Evolutionary conservation across 306 rosid genomes (phyloP).

Genomic region (Ziziphus jujuba): DNA sequence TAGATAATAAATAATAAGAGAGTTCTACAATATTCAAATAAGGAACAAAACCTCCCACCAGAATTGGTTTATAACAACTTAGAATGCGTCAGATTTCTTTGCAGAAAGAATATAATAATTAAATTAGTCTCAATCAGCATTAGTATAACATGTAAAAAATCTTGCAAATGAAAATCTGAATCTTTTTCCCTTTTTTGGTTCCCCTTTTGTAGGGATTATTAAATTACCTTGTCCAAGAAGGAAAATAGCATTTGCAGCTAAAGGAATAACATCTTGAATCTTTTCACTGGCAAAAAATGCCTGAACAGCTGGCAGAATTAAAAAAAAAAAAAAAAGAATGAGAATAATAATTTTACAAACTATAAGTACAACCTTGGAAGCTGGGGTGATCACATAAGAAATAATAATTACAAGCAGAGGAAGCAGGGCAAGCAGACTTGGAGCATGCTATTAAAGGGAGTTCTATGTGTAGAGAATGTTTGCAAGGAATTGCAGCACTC

Average conservation of each 20-base stretch:
- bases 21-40: constrained; percentile 10
- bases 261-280: constrained; percentile 72
- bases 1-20: constrained; percentile 17
- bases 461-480: neutral
- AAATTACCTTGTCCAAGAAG: constrained; percentile 89
- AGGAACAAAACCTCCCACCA: neutral
- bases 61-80: neutral
- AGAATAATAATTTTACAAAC: neutral
- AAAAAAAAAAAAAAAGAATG: constrained; percentile 4
- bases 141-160: too few species aligned
- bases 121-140: neutral
- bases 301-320: constrained; percentile 47
- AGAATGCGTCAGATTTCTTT: neutral
- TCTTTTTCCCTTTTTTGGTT: neutral
- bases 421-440: neutral
- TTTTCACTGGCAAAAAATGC: constrained; percentile 71
- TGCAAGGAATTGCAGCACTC: neutral
- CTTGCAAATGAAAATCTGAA: too few species aligned
- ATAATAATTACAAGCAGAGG: neutral
- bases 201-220: neutral
- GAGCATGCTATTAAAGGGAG: too few species aligned
- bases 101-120: too few species aligned
- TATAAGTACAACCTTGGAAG: neutral
- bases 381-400: neutral
- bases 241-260: constrained; percentile 66